Percentiles rank a stretch among this genome's conserved stretches.
These are phyloP conservation scores for Dicorynia guianensis DNA, from an alignment of 306 rosid species.

Conservation along the genomic window DNA sequence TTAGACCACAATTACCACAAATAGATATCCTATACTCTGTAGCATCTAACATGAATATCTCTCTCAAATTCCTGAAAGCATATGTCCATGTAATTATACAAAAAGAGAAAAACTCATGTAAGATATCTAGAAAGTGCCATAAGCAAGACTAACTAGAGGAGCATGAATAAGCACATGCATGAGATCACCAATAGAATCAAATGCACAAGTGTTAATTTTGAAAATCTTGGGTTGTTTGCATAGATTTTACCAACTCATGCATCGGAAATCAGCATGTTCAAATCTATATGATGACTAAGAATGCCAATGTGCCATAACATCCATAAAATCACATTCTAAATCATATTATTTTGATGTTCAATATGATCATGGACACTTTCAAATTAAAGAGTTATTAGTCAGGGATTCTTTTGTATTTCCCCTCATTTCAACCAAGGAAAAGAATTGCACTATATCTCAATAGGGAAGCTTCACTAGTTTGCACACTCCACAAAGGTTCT, in stretches of 20 bases:
- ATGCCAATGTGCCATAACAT: conserved; percentile 23
- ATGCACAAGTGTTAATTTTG: conserved; percentile 12
- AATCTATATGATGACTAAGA: conserved; percentile 10
- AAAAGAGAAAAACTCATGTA: conserved; percentile 13
- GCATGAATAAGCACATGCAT: conserved; percentile 21
- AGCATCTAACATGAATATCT: conserved; percentile 96
- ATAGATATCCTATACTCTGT: conserved; percentile 99
- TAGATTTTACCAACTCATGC: background rate
- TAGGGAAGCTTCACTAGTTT: conserved; percentile 5
- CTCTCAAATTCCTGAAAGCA: conserved; percentile 93
- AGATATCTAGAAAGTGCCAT: background rate
- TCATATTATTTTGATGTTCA: conserved; percentile 8
- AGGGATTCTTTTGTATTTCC: background rate
- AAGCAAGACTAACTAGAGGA: background rate
- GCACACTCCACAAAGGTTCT: conserved; percentile 9
- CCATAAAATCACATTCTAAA: conserved; percentile 11
- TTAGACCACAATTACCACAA: conserved; percentile 87
- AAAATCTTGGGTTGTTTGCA: background rate
- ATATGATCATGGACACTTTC: conserved; percentile 7
- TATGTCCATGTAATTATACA: conserved; percentile 29
- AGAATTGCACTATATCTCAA: conserved; percentile 13
- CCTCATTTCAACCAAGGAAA: conserved; percentile 6
- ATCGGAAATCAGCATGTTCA: conserved; percentile 15
- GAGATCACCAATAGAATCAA: conserved; percentile 17
- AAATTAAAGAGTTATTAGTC: background rate